Percentiles rank a stretch among this genome's conserved stretches.
These are phyloP conservation scores for Aspergillus biplanus DNA, from an alignment of 495 filamentous ascomycete genomes.

Conservation along the genomic window DNA sequence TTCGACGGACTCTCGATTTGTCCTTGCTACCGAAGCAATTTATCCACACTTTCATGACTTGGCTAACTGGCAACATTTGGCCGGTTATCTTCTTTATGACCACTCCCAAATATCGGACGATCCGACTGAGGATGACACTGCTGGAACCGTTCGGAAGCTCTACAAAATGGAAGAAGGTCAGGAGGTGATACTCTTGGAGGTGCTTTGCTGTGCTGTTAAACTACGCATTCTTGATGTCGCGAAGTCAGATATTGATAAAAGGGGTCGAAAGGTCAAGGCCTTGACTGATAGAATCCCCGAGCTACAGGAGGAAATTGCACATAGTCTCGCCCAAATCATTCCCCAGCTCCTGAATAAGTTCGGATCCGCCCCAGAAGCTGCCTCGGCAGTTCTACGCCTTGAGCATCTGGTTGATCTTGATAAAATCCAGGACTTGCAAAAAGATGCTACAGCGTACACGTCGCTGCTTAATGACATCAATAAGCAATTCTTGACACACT, in stretches of 20 bases:
- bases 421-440: constrained; percentile 85
- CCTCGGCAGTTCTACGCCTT: constrained; percentile 82
- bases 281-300: constrained; percentile 63
- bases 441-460: constrained; percentile 79
- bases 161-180: constrained; percentile 78
- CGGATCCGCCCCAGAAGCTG: constrained; percentile 83
- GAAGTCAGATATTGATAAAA: constrained; percentile 59
- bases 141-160: constrained; percentile 60
- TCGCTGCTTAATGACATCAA: constrained; percentile 90
- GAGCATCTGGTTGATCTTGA: constrained; percentile 85
- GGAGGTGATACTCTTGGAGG: constrained; percentile 82
- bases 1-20: constrained; percentile 74
- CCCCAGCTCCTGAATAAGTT: constrained; percentile 89
- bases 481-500: constrained; percentile 89
- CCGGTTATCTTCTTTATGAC: constrained; percentile 90
- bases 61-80: constrained; percentile 83
- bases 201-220: constrained; percentile 79
- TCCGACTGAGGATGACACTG: constrained; percentile 55
- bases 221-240: constrained; percentile 61
- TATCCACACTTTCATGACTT: constrained; percentile 81
- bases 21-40: constrained; percentile 80
- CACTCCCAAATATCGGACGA: constrained; percentile 64
- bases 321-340: constrained; percentile 74
- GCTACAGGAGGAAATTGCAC: constrained; percentile 72
- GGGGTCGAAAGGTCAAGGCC: constrained; percentile 65